phyloP scores from a whole-genome alignment of 2,329 filamentous ascomycete species.

The Xenosphaeropsis pyriputrescens region DNA sequence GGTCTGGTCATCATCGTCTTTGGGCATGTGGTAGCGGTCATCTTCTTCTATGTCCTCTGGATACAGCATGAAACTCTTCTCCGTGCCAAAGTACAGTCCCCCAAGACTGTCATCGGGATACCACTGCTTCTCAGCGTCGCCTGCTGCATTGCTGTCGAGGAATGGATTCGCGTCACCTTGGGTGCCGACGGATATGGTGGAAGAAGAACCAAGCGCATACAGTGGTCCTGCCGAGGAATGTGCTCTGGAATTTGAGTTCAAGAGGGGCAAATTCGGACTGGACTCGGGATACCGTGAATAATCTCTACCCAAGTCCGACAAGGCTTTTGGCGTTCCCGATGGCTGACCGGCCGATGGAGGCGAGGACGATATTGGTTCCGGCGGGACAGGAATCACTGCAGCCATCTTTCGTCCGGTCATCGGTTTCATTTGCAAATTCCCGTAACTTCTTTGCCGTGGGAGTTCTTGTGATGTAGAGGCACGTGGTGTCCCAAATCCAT shows the following conservation, averaged over 20 bases:
- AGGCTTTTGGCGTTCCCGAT: constrained; percentile 6
- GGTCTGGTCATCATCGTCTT: constrained; percentile 28
- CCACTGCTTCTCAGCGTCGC: constrained; percentile 20
- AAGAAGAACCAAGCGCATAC: neutral
- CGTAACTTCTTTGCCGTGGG: too few relatives aligned
- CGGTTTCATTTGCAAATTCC: too few relatives aligned
- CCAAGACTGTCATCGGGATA: constrained; percentile 30
- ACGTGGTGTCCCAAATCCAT: too few relatives aligned
- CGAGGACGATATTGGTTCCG: neutral
- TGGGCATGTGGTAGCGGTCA: constrained; percentile 37
- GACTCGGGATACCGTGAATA: constrained; percentile 17
- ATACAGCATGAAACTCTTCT: constrained; percentile 24
- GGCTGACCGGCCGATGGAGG: constrained; percentile 21
- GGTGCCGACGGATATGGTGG: constrained; percentile 1
- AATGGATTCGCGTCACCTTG: constrained; percentile 7
- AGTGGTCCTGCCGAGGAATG: neutral
- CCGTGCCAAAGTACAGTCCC: constrained; percentile 25
- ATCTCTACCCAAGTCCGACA: constrained; percentile 14
- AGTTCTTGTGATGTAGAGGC: neutral
- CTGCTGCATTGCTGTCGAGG: constrained; percentile 7
- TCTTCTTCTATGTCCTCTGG: constrained; percentile 34
- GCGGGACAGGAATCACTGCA: neutral
- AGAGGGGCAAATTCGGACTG: constrained; percentile 2
- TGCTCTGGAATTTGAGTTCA: constrained; percentile 1
- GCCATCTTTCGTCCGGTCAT: neutral